A percentile compares a stretch with the other conserved stretches of the same genome.
phyloP scores from a whole-genome alignment of 257 asterid genomes.

The Lycium ferocissimum region DNA sequence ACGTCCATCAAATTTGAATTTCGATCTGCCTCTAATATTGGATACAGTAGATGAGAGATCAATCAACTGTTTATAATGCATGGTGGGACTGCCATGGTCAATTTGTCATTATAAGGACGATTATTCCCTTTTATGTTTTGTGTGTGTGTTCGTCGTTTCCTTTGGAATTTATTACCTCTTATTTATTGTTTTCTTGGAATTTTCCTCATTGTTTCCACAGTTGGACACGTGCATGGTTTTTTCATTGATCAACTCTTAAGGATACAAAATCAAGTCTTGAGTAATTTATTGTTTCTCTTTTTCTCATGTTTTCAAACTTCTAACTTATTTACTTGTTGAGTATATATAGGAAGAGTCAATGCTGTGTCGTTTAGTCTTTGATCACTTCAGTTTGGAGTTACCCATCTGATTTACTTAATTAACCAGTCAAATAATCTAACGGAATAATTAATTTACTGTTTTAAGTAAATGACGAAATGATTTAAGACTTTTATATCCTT shows the following conservation, averaged over 20 bases:
- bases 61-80: slow-evolving; percentile 34
- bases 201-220: slow-evolving; percentile 43
- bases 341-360: slow-evolving; percentile 29
- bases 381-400: slow-evolving; percentile 7
- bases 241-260: background rate
- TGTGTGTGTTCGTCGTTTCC: slow-evolving; percentile 57
- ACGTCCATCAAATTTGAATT: background rate
- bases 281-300: background rate
- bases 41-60: background rate
- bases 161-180: slow-evolving; percentile 34
- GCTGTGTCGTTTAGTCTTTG: slow-evolving; percentile 24
- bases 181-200: background rate
- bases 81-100: slow-evolving; percentile 39
- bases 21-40: background rate
- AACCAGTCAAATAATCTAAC: background rate
- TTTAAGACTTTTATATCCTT: slow-evolving; percentile 24
- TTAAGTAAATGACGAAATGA: background rate
- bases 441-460: background rate
- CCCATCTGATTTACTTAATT: background rate
- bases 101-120: slow-evolving; percentile 54
- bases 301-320: background rate
- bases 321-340: slow-evolving; percentile 13
- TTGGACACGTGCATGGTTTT: slow-evolving; percentile 60
- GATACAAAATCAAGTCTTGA: background rate
- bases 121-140: slow-evolving; percentile 62